Evolutionary conservation across 371 early-diverging fungal species (phyloP), one percentile per base, ranked within the genome.

Genomic region (Zychaea mexicana): DNA sequence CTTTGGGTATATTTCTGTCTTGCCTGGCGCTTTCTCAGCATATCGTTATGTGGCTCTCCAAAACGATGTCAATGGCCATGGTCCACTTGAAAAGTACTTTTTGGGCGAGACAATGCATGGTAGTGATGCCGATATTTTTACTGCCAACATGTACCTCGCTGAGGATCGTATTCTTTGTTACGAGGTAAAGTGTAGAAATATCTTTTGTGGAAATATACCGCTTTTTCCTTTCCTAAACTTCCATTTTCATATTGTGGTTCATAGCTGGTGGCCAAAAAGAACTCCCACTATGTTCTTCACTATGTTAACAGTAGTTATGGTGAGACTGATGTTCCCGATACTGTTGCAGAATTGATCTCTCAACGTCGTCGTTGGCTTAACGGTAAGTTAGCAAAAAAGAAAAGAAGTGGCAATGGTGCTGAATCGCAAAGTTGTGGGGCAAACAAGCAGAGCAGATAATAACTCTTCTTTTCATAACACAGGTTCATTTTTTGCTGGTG

Each of bases 1-100:
- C 19, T 95, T 95, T 83, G 98, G 98, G n/a, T 96, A 94, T 73
- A 97, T 98, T 72, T 92, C 95, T 1, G 98, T 98, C 58, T 83
- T 96, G 36, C 96, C 96, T 12, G 97, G 97, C 63, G 97, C 97
- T n/a, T 98, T 98, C 76, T 94, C 95, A 0, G 98, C 98, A 12
- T 98, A 98, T 78, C 88, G 98, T 26, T 98, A 90, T 73, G 71
- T 71, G 3, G 98, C 97, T 0, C 83, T 98, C 33, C 88, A 90
- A 69, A 92, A 95, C 62, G 83, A 87, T 2, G 69, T 73, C 15
- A 64, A 81, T 6, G 88, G 84, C 30, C 77, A 81, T 26, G 93
- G 93, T 45, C 98, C 98, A 7, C 75, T 97, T 54, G 85, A 88
- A 55, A 85, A 90, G 57, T 97, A 97, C 84, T 97, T 97, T 74